Conservation (phyloP, 352 stramenopile species). For the Phytophthora sp. region DNA sequence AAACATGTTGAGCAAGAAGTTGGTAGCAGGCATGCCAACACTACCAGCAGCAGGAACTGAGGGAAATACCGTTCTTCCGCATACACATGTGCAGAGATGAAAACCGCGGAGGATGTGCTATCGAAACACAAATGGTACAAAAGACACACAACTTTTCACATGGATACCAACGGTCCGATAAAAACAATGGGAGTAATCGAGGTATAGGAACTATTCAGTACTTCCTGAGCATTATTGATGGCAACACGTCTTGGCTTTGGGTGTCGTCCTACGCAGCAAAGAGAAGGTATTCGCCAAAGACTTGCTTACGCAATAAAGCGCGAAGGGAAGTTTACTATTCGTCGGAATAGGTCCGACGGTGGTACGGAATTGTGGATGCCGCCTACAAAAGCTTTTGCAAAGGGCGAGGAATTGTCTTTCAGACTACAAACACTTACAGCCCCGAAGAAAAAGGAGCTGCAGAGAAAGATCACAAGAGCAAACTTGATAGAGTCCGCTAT, state of each 20-base stretch:
- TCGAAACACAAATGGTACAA: conserved; percentile 7
- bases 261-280: conserved; percentile 12
- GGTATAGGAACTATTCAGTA: conserved; percentile 11
- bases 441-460: conserved; percentile 18
- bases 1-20: not conserved
- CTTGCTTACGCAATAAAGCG: conserved; percentile 6
- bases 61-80: conserved; percentile 8
- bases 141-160: conserved; percentile 15
- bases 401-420: conserved; percentile 5
- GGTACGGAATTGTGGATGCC: conserved; percentile 20
- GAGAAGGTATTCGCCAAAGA: conserved; percentile 7
- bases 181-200: conserved; percentile 15
- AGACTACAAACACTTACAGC: conserved; percentile 13
- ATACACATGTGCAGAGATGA: conserved; percentile 22
- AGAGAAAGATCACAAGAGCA: conserved; percentile 16
- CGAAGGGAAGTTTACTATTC: conserved; percentile 8
- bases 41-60: not conserved
- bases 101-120: conserved; percentile 18
- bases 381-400: conserved; percentile 18
- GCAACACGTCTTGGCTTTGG: conserved; percentile 21
- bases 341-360: conserved; percentile 9
- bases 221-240: conserved; percentile 24
- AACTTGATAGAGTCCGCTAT: conserved; percentile 9
- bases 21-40: conserved; percentile 1
- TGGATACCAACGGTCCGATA: conserved; percentile 21